These are phyloP conservation scores for Wickerhamomyces subpelliculosus DNA, from an alignment of 805 yeast genomes.

Conservation along the genomic window DNA sequence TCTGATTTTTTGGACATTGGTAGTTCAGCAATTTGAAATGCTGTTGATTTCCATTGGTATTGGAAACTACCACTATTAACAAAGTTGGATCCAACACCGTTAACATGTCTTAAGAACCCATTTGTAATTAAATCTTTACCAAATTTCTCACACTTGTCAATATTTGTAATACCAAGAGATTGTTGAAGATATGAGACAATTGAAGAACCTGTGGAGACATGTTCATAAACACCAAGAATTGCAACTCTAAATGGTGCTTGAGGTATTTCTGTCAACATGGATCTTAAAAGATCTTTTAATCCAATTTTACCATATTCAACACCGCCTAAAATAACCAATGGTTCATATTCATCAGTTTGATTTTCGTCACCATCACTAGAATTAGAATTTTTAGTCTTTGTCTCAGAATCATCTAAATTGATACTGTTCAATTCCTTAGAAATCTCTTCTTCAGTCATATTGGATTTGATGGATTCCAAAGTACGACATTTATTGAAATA, in stretches of 20 bases:
- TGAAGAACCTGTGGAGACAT: constrained; percentile 53
- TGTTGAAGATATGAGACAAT: constrained; percentile 55
- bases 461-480: constrained; percentile 56
- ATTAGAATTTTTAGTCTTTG: neutral
- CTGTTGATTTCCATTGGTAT: constrained; percentile 76
- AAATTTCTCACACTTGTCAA: constrained; percentile 58
- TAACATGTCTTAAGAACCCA: constrained; percentile 49
- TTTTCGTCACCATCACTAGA: constrained; percentile 18
- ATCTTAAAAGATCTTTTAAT: constrained; percentile 33
- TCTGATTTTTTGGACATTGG: constrained; percentile 11
- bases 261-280: constrained; percentile 44
- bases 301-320: constrained; percentile 31
- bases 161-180: constrained; percentile 34
- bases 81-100: constrained; percentile 63
- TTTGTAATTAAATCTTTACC: constrained; percentile 64
- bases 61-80: constrained; percentile 67
- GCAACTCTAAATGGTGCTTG: constrained; percentile 52
- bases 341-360: constrained; percentile 13
- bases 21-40: constrained; percentile 47
- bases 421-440: constrained; percentile 14
- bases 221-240: constrained; percentile 59
- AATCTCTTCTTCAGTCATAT: constrained; percentile 39
- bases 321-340: constrained; percentile 28
- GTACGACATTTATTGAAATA: constrained; percentile 75
- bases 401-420: constrained; percentile 6